phyloP scores from a whole-genome alignment of 2,329 filamentous ascomycete genomes.

The Beauveria sp. region DNA sequence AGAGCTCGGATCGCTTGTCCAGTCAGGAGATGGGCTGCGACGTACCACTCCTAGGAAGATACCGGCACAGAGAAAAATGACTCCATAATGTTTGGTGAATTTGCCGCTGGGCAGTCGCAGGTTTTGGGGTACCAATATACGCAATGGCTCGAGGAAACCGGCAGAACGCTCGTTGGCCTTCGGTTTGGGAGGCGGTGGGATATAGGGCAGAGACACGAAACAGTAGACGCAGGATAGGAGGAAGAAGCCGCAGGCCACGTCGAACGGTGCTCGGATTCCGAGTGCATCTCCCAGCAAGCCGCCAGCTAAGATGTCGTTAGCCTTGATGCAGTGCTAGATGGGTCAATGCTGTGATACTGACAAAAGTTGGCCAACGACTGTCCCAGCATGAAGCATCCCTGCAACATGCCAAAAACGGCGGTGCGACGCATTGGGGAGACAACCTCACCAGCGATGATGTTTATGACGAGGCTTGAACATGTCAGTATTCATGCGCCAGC shows the following conservation, averaged over 20 bases:
- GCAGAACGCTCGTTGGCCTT: conserved; percentile 24
- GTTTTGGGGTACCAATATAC: conserved; percentile 51
- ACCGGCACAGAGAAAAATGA: conserved; percentile 55
- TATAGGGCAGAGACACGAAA: conserved; percentile 37
- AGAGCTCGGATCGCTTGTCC: neutral
- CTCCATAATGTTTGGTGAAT: conserved; percentile 48
- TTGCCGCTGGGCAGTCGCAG: conserved; percentile 44
- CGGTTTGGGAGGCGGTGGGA: conserved; percentile 30
- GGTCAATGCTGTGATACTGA: conserved; percentile 20
- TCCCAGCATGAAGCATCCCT: conserved; percentile 61
- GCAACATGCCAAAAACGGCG: conserved; percentile 55
- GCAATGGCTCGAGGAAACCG: conserved; percentile 54
- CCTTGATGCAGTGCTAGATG: neutral
- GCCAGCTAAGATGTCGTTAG: conserved; percentile 34
- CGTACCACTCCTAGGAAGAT: conserved; percentile 58
- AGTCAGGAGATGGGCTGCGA: conserved; percentile 6
- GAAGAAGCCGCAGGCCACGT: conserved; percentile 53
- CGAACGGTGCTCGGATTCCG: conserved; percentile 57
- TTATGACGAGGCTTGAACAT: conserved; percentile 44
- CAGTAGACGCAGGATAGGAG: conserved; percentile 35
- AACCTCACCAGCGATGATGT: conserved; percentile 60
- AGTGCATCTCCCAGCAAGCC: conserved; percentile 57
- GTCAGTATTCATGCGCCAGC: conserved; percentile 6
- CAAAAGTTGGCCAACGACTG: conserved; percentile 55
- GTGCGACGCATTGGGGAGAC: conserved; percentile 53